A percentile compares a stretch with the other conserved stretches of the same genome.
phyloP scores from a whole-genome alignment of 78 protist genomes.

The Protostelium mycophagum region DNA sequence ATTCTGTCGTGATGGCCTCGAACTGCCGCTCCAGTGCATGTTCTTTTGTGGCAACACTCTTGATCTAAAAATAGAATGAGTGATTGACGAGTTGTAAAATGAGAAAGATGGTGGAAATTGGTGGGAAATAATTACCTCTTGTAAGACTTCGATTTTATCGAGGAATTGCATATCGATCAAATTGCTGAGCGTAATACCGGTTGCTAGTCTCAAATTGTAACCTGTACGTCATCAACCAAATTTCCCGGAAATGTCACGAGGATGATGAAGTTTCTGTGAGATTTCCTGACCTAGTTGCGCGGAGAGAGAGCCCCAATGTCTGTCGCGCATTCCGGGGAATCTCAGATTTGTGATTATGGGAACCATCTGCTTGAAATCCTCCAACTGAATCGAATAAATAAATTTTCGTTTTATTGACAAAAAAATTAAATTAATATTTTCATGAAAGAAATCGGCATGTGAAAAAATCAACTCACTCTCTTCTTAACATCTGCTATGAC shows the following conservation, averaged over 20 bases:
- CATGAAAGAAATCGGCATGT: neutral
- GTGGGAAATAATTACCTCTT: neutral
- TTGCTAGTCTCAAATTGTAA: slow-evolving; percentile 27
- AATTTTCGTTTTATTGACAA: too few relatives aligned
- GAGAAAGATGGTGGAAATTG: neutral
- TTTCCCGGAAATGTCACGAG: too few relatives aligned
- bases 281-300: slow-evolving; percentile 22
- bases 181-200: slow-evolving; percentile 8
- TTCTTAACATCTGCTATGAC: neutral
- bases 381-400: too few relatives aligned
- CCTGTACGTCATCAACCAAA: too few relatives aligned
- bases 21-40: slow-evolving; percentile 61
- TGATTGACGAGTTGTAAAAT: neutral
- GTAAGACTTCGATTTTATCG: slow-evolving; percentile 18
- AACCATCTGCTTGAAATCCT: slow-evolving; percentile 40
- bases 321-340: slow-evolving; percentile 76
- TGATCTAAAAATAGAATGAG: too few relatives aligned
- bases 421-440: too few relatives aligned
- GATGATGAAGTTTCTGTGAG: too few relatives aligned
- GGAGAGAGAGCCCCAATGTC: slow-evolving; percentile 80
- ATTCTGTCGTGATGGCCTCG: slow-evolving; percentile 62
- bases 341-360: slow-evolving; percentile 85
- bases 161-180: slow-evolving; percentile 19
- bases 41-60: slow-evolving; percentile 67
- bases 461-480: neutral